phyloP scores from a whole-genome alignment of 345 rosid genomes.

The Kernera saxatilis region DNA sequence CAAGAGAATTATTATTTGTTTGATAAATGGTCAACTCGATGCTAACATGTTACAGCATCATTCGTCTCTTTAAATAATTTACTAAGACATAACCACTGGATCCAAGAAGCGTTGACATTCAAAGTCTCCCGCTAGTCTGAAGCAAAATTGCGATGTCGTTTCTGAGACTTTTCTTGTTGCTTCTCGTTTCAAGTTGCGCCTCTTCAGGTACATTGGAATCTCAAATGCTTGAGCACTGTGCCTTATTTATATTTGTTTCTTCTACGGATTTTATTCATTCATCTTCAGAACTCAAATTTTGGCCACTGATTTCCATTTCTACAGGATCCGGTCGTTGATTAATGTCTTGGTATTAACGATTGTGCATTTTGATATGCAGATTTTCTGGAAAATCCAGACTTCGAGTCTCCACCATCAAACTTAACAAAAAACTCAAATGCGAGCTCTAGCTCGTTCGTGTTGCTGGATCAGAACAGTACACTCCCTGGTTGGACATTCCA shows the following conservation, averaged over 20 bases:
- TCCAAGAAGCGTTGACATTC: conserved; percentile 23
- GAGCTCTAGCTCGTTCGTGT: conserved; percentile 22
- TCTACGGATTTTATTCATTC: neutral
- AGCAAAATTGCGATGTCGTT: conserved; percentile 27
- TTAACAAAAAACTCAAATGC: conserved; percentile 15
- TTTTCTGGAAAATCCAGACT: conserved; percentile 51
- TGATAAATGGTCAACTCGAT: conserved; percentile 1
- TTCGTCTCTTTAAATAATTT: neutral
- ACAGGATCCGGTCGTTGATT: neutral
- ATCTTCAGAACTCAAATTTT: neutral
- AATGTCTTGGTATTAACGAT: neutral
- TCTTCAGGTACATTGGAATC: conserved; percentile 36
- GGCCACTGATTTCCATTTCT: neutral
- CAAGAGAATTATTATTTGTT: too few relatives aligned
- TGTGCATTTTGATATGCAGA: conserved; percentile 28
- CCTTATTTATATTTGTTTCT: neutral
- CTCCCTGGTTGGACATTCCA: conserved; percentile 54
- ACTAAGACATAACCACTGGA: neutral
- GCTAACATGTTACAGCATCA: conserved; percentile 9
- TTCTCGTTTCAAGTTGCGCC: conserved; percentile 31
- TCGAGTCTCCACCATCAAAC: conserved; percentile 45
- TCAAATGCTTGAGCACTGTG: neutral
- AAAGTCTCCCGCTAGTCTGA: conserved; percentile 4
- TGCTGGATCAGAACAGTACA: conserved; percentile 37
- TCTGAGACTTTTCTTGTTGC: conserved; percentile 4